phyloP scores from a whole-genome alignment of 73 alveolate species.

The Blepharisma japonicum region DNA sequence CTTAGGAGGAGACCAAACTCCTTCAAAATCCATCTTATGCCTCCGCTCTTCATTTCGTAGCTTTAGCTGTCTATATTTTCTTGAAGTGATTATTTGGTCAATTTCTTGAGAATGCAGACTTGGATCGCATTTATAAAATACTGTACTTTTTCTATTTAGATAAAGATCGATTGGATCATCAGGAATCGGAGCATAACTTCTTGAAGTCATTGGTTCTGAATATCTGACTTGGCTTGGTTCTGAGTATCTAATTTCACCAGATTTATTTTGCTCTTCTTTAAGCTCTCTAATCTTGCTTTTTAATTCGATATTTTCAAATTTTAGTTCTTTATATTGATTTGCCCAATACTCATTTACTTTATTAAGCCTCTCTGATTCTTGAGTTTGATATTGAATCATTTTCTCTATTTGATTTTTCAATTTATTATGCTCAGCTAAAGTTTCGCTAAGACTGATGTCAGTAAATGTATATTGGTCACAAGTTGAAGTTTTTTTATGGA shows the following conservation, averaged over 20 bases:
- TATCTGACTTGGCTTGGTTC: not conserved
- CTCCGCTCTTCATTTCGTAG: too few relatives aligned
- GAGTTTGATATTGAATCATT: not conserved
- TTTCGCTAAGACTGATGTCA: not conserved
- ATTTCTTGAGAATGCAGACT: too few relatives aligned
- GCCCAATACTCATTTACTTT: slow-evolving; percentile 21
- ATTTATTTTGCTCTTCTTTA: not conserved
- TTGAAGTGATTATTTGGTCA: too few relatives aligned
- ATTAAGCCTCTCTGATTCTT: not conserved
- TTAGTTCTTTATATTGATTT: slow-evolving; percentile 1
- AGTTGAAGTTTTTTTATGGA: not conserved
- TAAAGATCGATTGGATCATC: too few relatives aligned
- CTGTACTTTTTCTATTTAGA: too few relatives aligned
- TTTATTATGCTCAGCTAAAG: not conserved
- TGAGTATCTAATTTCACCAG: not conserved
- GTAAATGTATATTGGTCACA: slow-evolving; percentile 13
- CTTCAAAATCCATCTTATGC: too few relatives aligned
- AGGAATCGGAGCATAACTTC: too few relatives aligned
- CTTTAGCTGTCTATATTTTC: too few relatives aligned
- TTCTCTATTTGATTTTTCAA: not conserved
- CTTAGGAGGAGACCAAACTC: too few relatives aligned
- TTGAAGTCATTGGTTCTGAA: too few relatives aligned
- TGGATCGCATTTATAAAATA: too few relatives aligned
- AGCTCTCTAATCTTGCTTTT: not conserved
- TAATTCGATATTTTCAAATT: not conserved